These are phyloP conservation scores for Cucumis cinereus DNA, from an alignment of 306 rosid genomes.

Conservation along the genomic window DNA sequence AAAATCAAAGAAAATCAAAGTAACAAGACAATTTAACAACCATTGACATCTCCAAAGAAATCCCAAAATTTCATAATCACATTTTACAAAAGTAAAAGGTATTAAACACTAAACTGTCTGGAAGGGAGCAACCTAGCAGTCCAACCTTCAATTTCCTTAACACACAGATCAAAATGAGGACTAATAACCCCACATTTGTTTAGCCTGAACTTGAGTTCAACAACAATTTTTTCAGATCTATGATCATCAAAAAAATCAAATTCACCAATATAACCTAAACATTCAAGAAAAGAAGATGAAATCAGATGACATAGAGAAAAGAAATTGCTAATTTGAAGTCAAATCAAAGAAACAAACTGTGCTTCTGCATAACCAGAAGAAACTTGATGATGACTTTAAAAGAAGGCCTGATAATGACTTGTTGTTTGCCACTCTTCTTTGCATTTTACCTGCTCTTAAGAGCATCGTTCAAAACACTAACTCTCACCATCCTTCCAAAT, in stretches of 20 bases:
- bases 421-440: conserved; percentile 11
- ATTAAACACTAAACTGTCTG: conserved; percentile 5
- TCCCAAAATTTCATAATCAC: neutral
- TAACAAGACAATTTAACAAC: neutral
- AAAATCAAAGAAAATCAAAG: neutral
- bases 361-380: conserved; percentile 15
- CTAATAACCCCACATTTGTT: conserved; percentile 15
- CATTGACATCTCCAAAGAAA: neutral
- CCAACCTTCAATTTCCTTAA: conserved; percentile 14
- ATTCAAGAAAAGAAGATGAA: neutral
- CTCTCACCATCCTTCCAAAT: conserved; percentile 14
- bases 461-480: conserved; percentile 15
- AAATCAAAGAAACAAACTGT: conserved; percentile 5
- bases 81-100: neutral
- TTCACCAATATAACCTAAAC: conserved; percentile 11
- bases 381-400: conserved; percentile 13
- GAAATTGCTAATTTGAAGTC: neutral
- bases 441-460: conserved; percentile 17
- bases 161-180: conserved; percentile 14
- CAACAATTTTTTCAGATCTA: conserved; percentile 15
- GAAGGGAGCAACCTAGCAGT: conserved; percentile 14
- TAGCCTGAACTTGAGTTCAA: conserved; percentile 10
- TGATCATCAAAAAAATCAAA: conserved; percentile 11
- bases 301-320: neutral
- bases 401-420: conserved; percentile 12